Evolutionary conservation across 2,329 filamentous ascomycete species (phyloP).

Genomic region (Alternaria rosae): DNA sequence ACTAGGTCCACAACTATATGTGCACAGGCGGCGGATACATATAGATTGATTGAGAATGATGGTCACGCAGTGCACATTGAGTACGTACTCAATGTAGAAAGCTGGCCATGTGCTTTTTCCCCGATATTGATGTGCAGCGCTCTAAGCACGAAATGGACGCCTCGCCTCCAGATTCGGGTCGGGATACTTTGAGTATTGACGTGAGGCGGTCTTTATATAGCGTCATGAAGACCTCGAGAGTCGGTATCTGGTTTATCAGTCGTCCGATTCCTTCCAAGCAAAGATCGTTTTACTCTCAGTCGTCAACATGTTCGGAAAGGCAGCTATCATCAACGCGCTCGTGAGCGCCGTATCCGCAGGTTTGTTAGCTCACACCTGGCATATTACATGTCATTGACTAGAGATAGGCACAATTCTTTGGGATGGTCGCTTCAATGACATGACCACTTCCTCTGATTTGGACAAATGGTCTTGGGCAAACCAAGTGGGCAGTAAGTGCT

Average conservation of each 20-base stretch:
- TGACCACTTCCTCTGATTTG: slow-evolving; percentile 62
- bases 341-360: slow-evolving; percentile 44
- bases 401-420: slow-evolving; percentile 61
- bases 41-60: slow-evolving; percentile 44
- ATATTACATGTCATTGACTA: neutral
- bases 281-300: neutral
- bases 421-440: slow-evolving; percentile 72
- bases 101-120: slow-evolving; percentile 28
- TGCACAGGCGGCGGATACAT: slow-evolving; percentile 42
- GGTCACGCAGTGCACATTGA: slow-evolving; percentile 31
- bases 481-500: slow-evolving; percentile 70
- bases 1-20: slow-evolving; percentile 30
- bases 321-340: slow-evolving; percentile 38
- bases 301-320: slow-evolving; percentile 43
- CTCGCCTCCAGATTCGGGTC: slow-evolving; percentile 21
- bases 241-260: neutral
- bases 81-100: slow-evolving; percentile 9
- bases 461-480: slow-evolving; percentile 72
- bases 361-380: slow-evolving; percentile 2
- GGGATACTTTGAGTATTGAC: neutral
- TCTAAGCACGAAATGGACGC: slow-evolving; percentile 13
- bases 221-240: neutral
- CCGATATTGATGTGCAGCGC: slow-evolving; percentile 30
- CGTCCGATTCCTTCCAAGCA: neutral
- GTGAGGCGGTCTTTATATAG: slow-evolving; percentile 30